Base-by-base conservation (phyloP, 2,329 filamentous ascomycete genomes). In the Ambrosiella cleistominuta region DNA sequence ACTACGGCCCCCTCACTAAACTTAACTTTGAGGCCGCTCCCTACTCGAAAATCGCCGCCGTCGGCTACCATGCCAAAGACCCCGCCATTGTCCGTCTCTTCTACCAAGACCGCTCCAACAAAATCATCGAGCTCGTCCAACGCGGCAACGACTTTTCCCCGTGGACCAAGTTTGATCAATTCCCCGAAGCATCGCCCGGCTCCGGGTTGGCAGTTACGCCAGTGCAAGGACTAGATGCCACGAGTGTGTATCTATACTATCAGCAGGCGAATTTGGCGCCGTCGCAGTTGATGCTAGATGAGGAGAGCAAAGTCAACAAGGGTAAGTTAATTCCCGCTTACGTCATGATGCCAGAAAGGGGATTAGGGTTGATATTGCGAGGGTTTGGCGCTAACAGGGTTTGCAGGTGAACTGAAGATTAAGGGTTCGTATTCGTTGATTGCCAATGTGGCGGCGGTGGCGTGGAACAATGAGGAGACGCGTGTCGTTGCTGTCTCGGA, bases 361-460 rank as follows among this genome's bases (percentile, higher is more conserved):
- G 19, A 27, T 36, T 7, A 5, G 12, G 27, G 8, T 36, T 12
- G 9, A 11, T 1, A 8, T 19, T 3, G 2, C 38, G 45, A 40
- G 15, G n/a, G 8, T 51, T 19, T 11, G 12, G 40, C 19, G 19
- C 11, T 40, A 8, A 51, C 9, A 38, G 15, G 51, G 12, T 51
- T n/a, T 12, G 38, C 40, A 60, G 59, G 59, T 54, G 56, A 60
- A 47, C 56, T 60, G n/a, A 54, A 56, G 6, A 60, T 60, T 52
- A 58, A 60, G 44, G 59, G 59, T 52, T 60, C 57, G 27, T 60
- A 57, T 52, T 60, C 59, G 15, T 44, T 60, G 42, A 60, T 60
- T 36, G 51, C 59, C 38, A 57, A 56, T 11, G n/a, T 60, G 6
- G 59, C 59, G 27, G 59, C 59, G 15, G 59, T 60, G 1, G 56